Evolutionary conservation across 23 red algal genomes (phyloP).

Genomic region (Gracilariopsis chorda): DNA sequence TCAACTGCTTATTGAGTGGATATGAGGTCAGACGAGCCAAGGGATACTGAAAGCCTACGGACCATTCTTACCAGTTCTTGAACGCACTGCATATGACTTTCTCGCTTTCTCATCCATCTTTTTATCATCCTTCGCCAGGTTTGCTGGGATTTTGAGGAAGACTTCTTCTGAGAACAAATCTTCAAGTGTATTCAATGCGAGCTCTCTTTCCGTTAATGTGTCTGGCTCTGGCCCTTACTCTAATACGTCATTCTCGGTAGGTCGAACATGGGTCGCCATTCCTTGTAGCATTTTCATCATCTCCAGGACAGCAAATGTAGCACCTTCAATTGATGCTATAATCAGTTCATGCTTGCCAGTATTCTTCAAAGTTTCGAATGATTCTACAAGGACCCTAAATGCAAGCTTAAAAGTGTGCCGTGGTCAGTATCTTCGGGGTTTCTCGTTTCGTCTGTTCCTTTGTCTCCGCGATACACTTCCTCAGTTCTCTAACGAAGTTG

Average conservation of each 20-base stretch:
- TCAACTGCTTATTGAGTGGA: background rate
- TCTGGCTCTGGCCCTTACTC: background rate
- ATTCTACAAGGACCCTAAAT: slow-evolving; percentile 16
- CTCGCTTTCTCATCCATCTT: no score
- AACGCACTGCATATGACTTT: no score
- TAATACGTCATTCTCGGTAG: background rate
- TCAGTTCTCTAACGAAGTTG: background rate
- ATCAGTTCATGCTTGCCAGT: background rate
- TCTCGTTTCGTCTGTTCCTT: background rate
- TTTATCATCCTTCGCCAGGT: slow-evolving; percentile 26
- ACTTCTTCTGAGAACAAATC: background rate
- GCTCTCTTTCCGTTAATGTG: background rate
- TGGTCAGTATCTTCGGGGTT: background rate
- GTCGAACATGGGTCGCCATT: background rate
- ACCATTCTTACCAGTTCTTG: no score
- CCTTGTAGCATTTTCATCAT: slow-evolving; percentile 48
- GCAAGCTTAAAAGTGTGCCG: slow-evolving; percentile 16
- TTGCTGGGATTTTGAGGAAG: slow-evolving; percentile 24
- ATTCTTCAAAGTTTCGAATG: background rate
- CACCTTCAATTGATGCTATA: background rate
- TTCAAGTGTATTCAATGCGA: slow-evolving; percentile 45
- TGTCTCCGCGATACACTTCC: background rate
- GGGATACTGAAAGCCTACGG: background rate
- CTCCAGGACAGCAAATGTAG: background rate
- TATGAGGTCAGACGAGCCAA: background rate